A percentile compares a stretch with the other conserved stretches of the same genome.
Evolutionary conservation across 441 rosid species (phyloP).

Genomic region (Hura crepitans): DNA sequence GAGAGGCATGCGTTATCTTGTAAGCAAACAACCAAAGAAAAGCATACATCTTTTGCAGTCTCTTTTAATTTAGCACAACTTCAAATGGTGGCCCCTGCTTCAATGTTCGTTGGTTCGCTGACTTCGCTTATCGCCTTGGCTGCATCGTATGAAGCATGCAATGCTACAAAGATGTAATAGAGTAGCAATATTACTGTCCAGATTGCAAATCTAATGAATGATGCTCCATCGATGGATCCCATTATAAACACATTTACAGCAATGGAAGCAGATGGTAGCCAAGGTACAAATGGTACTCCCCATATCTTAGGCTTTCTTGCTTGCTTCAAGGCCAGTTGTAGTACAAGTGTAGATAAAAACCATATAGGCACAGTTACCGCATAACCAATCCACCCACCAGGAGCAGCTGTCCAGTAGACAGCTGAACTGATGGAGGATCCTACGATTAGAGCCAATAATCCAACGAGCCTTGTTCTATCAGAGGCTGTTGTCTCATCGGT

Average conservation of each 20-base stretch:
- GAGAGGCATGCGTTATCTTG: too few species aligned
- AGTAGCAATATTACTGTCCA: constrained; percentile 55
- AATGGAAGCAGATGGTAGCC: constrained; percentile 71
- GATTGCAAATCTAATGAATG: constrained; percentile 49
- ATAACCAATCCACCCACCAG: constrained; percentile 50
- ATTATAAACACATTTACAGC: constrained; percentile 62
- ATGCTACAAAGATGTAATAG: constrained; percentile 63
- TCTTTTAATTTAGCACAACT: too few species aligned
- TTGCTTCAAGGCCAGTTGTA: constrained; percentile 37
- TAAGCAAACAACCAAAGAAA: too few species aligned
- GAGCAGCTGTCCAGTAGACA: constrained; percentile 40
- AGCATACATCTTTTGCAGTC: too few species aligned
- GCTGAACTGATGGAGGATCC: constrained; percentile 50
- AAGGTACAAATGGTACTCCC: constrained; percentile 84
- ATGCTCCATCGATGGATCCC: constrained; percentile 55
- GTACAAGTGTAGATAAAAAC: constrained; percentile 48
- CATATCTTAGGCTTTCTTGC: constrained; percentile 63
- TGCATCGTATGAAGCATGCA: constrained; percentile 76
- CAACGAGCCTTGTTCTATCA: constrained; percentile 42
- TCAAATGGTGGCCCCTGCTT: too few species aligned
- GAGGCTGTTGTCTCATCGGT: constrained; percentile 37
- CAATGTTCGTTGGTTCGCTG: too few species aligned
- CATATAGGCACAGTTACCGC: constrained; percentile 45
- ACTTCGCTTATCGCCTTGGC: too few species aligned
- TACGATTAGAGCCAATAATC: constrained; percentile 37